Base-by-base conservation (phyloP, 257 asterid genomes). In the Solanum chaucha region DNA sequence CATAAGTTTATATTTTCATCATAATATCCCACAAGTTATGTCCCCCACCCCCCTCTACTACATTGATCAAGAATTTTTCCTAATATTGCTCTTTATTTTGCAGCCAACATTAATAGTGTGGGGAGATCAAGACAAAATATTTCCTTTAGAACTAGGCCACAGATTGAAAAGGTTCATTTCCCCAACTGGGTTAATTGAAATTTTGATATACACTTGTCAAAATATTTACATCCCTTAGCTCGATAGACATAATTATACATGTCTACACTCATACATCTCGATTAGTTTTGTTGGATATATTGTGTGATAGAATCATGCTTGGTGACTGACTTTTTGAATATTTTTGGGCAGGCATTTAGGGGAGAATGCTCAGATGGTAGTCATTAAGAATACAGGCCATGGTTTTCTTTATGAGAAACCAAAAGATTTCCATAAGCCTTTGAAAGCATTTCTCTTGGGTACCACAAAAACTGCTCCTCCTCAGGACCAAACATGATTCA, bases 81-180 rank as follows among this genome's bases (percentile, higher is more conserved):
- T 70, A 82, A 10, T 40, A 10, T 32, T 73, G 51, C 35, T 77
- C 44, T 71, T 32, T 32, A 4, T 67, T 40, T 12, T 87, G 89
- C 95, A 93, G 96, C 96, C 95, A 77, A 93, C 97, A 6, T 86
- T 93, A 24, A 90, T 94, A 15, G 51, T 94, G 0, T 94, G 96
- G 98, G 98, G 98, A 41, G 98, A 94, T 84, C 89, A 93, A 87
- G 98, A 94, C 89, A 89, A 89, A 41, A 88, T 94, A 61, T 94
- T 94, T 85, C 98, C 97, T 4, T 19, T 94, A 10, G 94, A 94
- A 88, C 88, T 94, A 64, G 98, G 93, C 87, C 77, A 92, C 89
- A 91, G 98, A 88, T 87, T 94, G 61, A 90, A 91, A 87, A 92
- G 96, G 95, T 94, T 15, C 28, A 30, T 85, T 38, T 59, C 87